These are phyloP conservation scores for Rutstroemia sp. DNA, from an alignment of 2,329 filamentous ascomycete genomes.

Conservation along the genomic window DNA sequence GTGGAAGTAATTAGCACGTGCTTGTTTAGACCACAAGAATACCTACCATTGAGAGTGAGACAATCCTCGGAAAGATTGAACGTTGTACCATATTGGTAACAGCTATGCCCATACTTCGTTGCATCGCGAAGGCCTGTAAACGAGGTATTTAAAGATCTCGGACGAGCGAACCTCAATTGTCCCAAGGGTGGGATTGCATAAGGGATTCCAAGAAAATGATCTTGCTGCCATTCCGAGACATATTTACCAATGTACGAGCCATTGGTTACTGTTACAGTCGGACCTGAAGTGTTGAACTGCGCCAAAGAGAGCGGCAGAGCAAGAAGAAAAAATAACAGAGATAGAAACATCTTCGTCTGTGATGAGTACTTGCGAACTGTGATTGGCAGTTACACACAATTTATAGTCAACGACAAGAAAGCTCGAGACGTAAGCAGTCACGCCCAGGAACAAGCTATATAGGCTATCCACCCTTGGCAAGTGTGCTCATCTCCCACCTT, in stretches of 20 bases:
- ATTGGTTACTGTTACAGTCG: constrained; percentile 18
- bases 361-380: not conserved
- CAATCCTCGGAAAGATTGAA: constrained; percentile 43
- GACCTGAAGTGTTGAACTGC: constrained; percentile 8
- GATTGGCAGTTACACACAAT: too few relatives aligned
- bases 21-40: not conserved
- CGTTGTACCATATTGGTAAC: constrained; percentile 37
- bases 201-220: constrained; percentile 40
- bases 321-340: not conserved
- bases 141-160: constrained; percentile 31
- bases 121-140: constrained; percentile 35
- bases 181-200: constrained; percentile 40
- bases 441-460: too few relatives aligned
- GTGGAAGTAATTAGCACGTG: constrained; percentile 7
- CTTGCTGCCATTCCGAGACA: constrained; percentile 25
- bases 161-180: constrained; percentile 36
- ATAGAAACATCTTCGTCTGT: not conserved
- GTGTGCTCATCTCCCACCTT: too few relatives aligned
- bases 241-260: constrained; percentile 22
- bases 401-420: too few relatives aligned
- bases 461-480: too few relatives aligned
- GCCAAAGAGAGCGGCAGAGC: not conserved
- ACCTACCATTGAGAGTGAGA: constrained; percentile 32
- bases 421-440: too few relatives aligned
- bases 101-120: constrained; percentile 37